Percentiles rank a stretch among this genome's conserved stretches.
Conservation (phyloP, 1,284 basidiomycete genomes). For the Cutaneotrichosporon cutaneum region DNA sequence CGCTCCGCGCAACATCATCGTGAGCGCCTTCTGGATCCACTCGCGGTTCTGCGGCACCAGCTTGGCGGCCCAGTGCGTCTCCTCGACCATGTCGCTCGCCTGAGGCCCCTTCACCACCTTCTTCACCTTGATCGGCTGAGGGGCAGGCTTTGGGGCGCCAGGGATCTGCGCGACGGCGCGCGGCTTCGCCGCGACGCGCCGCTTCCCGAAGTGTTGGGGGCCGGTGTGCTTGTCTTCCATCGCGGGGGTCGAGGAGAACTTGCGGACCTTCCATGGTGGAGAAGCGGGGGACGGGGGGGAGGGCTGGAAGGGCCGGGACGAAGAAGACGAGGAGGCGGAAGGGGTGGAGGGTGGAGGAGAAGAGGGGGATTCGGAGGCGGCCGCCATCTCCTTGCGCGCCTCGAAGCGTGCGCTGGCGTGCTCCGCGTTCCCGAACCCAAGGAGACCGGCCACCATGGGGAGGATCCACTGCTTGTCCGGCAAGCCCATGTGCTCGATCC, state of each 20-base stretch:
- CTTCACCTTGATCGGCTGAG: neutral
- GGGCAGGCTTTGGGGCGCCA: neutral
- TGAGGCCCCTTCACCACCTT: neutral
- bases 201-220: neutral
- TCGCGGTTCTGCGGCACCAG: constrained; percentile 4
- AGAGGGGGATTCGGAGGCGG: neutral
- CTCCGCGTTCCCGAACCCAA: constrained; percentile 51
- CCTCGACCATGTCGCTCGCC: constrained; percentile 2
- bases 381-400: constrained; percentile 10
- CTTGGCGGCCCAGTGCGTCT: neutral
- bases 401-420: constrained; percentile 33
- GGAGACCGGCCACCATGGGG: constrained; percentile 46
- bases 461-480: constrained; percentile 45
- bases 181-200: neutral
- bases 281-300: neutral
- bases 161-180: neutral
- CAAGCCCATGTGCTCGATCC: constrained; percentile 49
- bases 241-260: neutral
- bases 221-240: neutral
- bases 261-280: neutral
- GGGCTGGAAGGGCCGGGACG: neutral
- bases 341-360: neutral
- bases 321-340: neutral
- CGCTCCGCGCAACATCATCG: neutral
- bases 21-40: constrained; percentile 3